Evolutionary conservation across 2,329 filamentous ascomycete genomes (phyloP), one percentile per base, ranked within the genome.

Genomic region (Seiridium unicorne): DNA sequence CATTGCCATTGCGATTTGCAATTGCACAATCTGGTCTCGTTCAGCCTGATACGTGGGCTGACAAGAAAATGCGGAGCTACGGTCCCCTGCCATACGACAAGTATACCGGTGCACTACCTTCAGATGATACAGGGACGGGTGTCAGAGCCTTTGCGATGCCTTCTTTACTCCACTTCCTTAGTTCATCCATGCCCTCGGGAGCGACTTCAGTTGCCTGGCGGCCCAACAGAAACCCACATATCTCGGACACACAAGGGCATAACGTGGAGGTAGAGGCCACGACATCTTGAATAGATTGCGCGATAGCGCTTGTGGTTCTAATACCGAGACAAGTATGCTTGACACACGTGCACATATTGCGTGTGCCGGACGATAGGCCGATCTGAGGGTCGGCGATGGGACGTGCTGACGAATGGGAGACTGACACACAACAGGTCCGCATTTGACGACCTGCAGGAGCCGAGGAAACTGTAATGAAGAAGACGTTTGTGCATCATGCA

Each of bases 381-480:
- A 65, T 64, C 67, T 60, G 65, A 64, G 69, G 63, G 64, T 69
- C 66, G 65, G 66, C 66, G 51, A 64, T 64, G 68, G 69, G 66
- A 59, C n/a, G 60, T 26, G 55, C 63, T 62, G 64, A 62, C 70
- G 68, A 72, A 72, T 72, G 58, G 70, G 65, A 55, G 62, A 49
- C 57, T 72, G 70, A 68, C 70, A 72, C 70, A 72, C 70, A 62
- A 62, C 57, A 60, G 62, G 54, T 62, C 65, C 64, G 62, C 65
- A 69, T 66, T 64, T 62, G 64, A 65, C 66, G 60, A 67, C 60
- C 64, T 72, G 70, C 70, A 71, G 68, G 53, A 60, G 60, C 58
- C 63, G 62, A 68, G 60, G 63, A 64, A 65, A 26, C 18, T 26
- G 18, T 2, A 26, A 65, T n/a, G 53, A 40, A 36, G 35, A 34